A percentile compares a stretch with the other conserved stretches of the same genome.
Evolutionary conservation across 768 basidiomycete species (phyloP).

Genomic region (Amanita phalloides): DNA sequence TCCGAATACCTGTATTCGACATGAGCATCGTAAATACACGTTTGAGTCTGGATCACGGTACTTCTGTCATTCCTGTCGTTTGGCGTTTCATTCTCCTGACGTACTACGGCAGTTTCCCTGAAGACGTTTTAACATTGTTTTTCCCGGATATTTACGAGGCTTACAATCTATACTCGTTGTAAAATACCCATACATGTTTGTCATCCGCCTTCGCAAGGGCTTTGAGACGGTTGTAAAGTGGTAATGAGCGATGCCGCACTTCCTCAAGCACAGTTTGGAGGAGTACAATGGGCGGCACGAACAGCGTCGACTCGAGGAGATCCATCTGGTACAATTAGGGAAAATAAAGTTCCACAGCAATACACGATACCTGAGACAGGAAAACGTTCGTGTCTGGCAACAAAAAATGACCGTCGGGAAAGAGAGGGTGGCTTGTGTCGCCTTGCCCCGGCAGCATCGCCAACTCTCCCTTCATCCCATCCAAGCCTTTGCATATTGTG

Average conservation of each 20-base stretch:
- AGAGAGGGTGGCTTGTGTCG: constrained; percentile 41
- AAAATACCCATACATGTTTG: constrained; percentile 76
- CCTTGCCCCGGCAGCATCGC: constrained; percentile 45
- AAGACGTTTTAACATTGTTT: neutral
- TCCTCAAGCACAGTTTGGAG: constrained; percentile 95
- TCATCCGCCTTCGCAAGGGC: constrained; percentile 78
- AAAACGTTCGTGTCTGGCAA: constrained; percentile 95
- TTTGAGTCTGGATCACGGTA: constrained; percentile 17
- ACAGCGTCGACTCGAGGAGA: constrained; percentile 69
- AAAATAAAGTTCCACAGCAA: constrained; percentile 5
- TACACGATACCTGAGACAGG: constrained; percentile 59
- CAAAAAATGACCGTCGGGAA: constrained; percentile 65
- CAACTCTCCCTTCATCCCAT: neutral
- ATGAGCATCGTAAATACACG: neutral
- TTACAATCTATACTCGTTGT: constrained; percentile 78
- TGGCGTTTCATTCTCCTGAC: constrained; percentile 71
- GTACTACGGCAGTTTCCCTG: constrained; percentile 73
- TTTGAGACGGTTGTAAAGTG: constrained; percentile 87
- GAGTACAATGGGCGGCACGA: constrained; percentile 74
- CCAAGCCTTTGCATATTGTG: constrained; percentile 35
- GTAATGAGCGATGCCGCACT: constrained; percentile 88
- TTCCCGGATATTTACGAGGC: constrained; percentile 17
- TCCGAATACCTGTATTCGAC: constrained; percentile 62
- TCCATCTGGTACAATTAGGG: constrained; percentile 61
- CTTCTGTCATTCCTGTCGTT: constrained; percentile 96